Evolutionary conservation across 805 yeast species (phyloP), one percentile per base, ranked within the genome.

Genomic region (Spathaspora gorwiae): DNA sequence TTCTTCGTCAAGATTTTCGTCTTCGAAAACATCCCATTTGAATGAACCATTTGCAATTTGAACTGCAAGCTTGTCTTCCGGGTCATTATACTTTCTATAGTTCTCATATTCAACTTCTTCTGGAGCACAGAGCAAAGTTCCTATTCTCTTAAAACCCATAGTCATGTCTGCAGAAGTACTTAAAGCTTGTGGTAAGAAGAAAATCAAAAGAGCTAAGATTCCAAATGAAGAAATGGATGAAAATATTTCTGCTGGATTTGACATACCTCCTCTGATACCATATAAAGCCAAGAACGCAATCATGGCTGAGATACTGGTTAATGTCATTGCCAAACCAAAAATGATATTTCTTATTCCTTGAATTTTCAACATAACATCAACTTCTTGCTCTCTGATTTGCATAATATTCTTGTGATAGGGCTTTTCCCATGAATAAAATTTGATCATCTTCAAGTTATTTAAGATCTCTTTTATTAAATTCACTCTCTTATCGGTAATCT

Each of bases 401-500:
- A 77, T 56, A 26, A 90, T 72, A 45, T 72, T 65, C 5, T 71
- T 58, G 39, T 72, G 71, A 57, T 87, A 90, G 0, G 96, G 88
- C 36, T 69, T 68, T 64, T 89, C 96, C 96, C 96, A 89, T 1
- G 94, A 86, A 60, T 88, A 89, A 60, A 76, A 84, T 66, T 90
- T 89, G 60, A 90, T 85, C 62, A 83, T 76, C 55, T 86, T 86
- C 75, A 90, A 76, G 50, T 84, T 80, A 56, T 76, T 80, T 49
- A 90, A 67, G 35, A 87, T 76, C 60, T 89, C 97, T 49, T 85
- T 81, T 61, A 87, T 80, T 36, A 78, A 68, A 35, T 78, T 72
- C 19, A 89, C 85, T 56, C 97, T 80, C 14, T 67, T 62, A 60
- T 89, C 97, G 2, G 95, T 89, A 55, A 68, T 75, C 3, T 64